Base-by-base conservation (phyloP, 208 protist genomes). In the Leishmania guyanensis region DNA sequence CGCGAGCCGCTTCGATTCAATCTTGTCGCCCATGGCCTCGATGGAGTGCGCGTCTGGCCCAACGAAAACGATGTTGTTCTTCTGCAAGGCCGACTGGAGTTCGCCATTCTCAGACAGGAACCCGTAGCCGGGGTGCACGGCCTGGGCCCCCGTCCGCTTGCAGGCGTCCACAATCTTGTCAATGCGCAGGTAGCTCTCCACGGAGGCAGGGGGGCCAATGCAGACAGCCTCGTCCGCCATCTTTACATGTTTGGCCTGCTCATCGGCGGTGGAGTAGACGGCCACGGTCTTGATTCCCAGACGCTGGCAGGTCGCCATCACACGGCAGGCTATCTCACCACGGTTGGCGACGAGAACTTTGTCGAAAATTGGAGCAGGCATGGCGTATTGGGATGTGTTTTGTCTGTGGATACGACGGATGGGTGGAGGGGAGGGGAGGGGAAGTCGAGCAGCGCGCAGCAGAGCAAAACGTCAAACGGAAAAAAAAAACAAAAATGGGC, bases 251-350 rank as follows among this genome's bases (percentile, higher is more conserved):
- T 95, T 91, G 14, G 96, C 88, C 72, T 98, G 91, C 50, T 80
- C 84, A 86, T 99, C 99, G 8, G 96, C 94, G 50, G 98, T 97
- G 68, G 87, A 96, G 85, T 98, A 98, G 48, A 99, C 98, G 2
- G 98, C 99, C 14, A 99, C 98, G 0, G 97, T 99, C 68, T 93
- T 89, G 74, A 99, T 98, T 74, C 98, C 98, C 50, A 99, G 82
- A 74, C 88, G 85, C 53, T 89, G 81, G 54, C 98, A 98, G 14
- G 98, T 99, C 36, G 81, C 79, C 75, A 98, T 97, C 14, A 99
- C 91, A 77, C 99, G 90, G 85, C 98, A 99, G 1, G 99, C 98
- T 84, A 99, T 99, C 86, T 99, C 99, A 39, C 99, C 99, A 70
- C 98, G 92, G 84, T 99, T 99, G 66, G 98, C 99, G 58, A 99